These are phyloP conservation scores for Eremomyces bilateralis DNA, from an alignment of 495 filamentous ascomycete species.

Conservation along the genomic window DNA sequence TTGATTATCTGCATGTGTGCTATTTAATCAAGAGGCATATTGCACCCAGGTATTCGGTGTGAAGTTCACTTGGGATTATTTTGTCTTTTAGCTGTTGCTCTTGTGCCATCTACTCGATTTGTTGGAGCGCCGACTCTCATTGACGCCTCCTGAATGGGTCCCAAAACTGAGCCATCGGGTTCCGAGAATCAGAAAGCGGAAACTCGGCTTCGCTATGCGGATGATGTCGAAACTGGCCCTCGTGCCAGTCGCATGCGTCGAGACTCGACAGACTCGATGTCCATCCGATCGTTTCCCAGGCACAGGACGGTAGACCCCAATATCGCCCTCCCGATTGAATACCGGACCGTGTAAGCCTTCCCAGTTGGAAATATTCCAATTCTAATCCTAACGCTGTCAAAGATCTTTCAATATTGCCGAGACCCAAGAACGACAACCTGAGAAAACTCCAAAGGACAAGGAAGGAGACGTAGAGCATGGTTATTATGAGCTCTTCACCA, in stretches of 20 bases:
- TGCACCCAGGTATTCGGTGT: too few relatives aligned
- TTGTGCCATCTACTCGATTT: too few relatives aligned
- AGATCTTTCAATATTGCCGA: constrained; percentile 30
- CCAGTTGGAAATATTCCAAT: background rate
- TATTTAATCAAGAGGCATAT: too few relatives aligned
- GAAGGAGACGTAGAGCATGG: too few relatives aligned
- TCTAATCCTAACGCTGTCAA: background rate
- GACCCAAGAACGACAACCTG: constrained; percentile 20
- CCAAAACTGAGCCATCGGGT: too few relatives aligned
- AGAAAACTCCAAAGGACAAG: constrained; percentile 19
- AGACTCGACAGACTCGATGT: background rate
- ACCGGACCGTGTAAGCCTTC: constrained; percentile 21
- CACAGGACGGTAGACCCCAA: constrained; percentile 18
- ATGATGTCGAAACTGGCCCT: background rate
- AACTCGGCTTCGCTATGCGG: background rate
- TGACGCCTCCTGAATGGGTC: too few relatives aligned
- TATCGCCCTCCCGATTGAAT: constrained; percentile 29
- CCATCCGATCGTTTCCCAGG: background rate
- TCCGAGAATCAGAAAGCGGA: too few relatives aligned
- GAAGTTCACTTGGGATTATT: too few relatives aligned
- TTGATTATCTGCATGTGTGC: too few relatives aligned
- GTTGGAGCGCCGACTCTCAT: too few relatives aligned
- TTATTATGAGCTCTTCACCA: too few relatives aligned
- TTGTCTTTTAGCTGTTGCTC: too few relatives aligned
- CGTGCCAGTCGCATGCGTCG: background rate